Conservation (phyloP, 139 green algal genomes). For the Ettlia oleoabundans region DNA sequence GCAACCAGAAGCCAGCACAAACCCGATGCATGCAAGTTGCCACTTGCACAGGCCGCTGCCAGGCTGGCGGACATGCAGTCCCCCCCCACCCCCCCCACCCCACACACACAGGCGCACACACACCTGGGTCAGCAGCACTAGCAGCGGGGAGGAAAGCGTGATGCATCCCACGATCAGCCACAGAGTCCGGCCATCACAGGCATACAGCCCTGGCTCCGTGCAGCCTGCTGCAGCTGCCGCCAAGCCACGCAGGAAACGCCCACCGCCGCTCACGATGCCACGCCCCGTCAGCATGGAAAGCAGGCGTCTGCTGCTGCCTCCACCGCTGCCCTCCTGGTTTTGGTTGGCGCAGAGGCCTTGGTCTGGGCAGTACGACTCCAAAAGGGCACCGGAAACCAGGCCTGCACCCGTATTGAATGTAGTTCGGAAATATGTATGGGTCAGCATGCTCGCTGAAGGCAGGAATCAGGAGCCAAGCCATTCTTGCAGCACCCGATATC, state of each 20-base stretch:
- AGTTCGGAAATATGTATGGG: too few species aligned
- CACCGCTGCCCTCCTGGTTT: neutral
- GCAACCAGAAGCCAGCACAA: neutral
- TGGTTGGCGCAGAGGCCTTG: slow-evolving; percentile 27
- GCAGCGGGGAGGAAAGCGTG: slow-evolving; percentile 47
- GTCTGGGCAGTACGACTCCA: slow-evolving; percentile 53
- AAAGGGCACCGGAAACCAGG: slow-evolving; percentile 52
- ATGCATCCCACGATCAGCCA: slow-evolving; percentile 50
- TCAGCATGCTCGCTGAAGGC: too few species aligned
- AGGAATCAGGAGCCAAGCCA: too few species aligned
- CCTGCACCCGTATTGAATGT: too few species aligned
- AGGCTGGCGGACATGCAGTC: too few species aligned
- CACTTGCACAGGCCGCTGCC: too few species aligned
- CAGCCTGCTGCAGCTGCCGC: neutral
- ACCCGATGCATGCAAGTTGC: too few species aligned
- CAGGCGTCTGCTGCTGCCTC: neutral
- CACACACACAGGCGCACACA: too few species aligned
- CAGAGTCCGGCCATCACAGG: slow-evolving; percentile 45
- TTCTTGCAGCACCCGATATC: too few species aligned
- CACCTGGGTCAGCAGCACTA: slow-evolving; percentile 44
- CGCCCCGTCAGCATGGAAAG: neutral
- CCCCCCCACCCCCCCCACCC: too few species aligned
- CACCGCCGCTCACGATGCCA: neutral
- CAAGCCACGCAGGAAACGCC: too few species aligned
- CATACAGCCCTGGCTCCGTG: neutral